These are phyloP conservation scores for Rhynchosporium agropyri DNA, from an alignment of 2,329 filamentous ascomycete genomes.

Conservation along the genomic window DNA sequence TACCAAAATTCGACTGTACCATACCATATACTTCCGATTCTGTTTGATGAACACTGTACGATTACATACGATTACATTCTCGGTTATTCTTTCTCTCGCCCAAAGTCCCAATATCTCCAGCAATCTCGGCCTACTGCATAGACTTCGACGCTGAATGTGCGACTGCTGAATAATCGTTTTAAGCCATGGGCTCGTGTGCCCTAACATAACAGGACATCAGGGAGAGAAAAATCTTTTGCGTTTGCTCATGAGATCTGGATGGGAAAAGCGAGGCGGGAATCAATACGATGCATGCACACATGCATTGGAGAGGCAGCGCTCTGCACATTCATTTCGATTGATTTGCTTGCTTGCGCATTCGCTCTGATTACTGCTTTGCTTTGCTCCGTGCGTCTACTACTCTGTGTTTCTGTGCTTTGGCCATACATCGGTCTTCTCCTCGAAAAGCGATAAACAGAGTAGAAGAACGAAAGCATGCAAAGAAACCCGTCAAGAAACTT, in stretches of 20 bases:
- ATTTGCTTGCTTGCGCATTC: background rate
- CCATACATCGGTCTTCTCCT: background rate
- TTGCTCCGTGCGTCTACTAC: background rate
- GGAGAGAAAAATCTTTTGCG: slow-evolving; percentile 2
- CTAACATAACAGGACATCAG: slow-evolving; percentile 19
- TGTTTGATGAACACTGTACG: slow-evolving; percentile 29
- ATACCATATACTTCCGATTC: slow-evolving; percentile 24
- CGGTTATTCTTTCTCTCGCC: slow-evolving; percentile 14
- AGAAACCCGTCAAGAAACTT: too few species aligned
- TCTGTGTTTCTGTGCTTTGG: background rate
- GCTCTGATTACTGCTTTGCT: slow-evolving; percentile 9
- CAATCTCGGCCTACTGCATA: slow-evolving; percentile 1
- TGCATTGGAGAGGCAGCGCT: background rate
- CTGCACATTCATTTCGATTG: slow-evolving; percentile 2
- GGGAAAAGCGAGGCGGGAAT: background rate
- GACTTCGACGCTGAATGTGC: background rate
- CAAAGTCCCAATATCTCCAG: background rate
- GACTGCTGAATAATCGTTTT: slow-evolving; percentile 15
- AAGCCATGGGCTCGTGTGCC: slow-evolving; percentile 20
- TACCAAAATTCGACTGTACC: slow-evolving; percentile 27
- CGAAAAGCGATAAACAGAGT: too few species aligned
- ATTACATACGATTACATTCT: slow-evolving; percentile 25
- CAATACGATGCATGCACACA: background rate
- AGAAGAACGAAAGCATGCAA: too few species aligned
- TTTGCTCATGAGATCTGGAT: slow-evolving; percentile 3